Percentiles rank a stretch among this genome's conserved stretches.
Conservation (phyloP, 331 rosid species). For the Acacia pycnantha region DNA sequence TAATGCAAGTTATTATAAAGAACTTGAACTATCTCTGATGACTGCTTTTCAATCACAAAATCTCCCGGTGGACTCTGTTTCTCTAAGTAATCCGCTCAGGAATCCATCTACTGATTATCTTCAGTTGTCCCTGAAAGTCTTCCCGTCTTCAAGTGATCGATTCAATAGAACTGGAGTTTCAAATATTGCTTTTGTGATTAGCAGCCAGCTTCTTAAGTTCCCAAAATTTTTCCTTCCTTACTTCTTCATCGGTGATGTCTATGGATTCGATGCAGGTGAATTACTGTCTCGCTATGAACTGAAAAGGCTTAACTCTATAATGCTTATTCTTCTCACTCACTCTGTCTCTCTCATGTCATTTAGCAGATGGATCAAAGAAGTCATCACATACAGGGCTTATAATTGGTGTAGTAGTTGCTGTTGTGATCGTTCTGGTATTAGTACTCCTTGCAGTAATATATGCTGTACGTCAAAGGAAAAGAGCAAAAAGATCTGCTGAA, state of each 20-base stretch:
- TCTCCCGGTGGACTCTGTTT: constrained; percentile 60
- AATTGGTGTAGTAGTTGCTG: constrained; percentile 43
- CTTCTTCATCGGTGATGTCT: constrained; percentile 27
- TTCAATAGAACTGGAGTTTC: constrained; percentile 56
- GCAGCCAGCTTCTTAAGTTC: constrained; percentile 51
- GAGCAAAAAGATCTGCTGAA: constrained; percentile 30
- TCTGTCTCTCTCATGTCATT: neutral
- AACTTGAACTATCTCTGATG: constrained; percentile 33
- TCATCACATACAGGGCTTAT: constrained; percentile 30
- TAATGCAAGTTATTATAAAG: constrained; percentile 26
- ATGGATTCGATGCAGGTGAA: constrained; percentile 37
- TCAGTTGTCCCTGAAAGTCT: constrained; percentile 39
- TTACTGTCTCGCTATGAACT: constrained; percentile 13
- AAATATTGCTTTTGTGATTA: constrained; percentile 46
- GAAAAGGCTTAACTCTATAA: neutral
- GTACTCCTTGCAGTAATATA: constrained; percentile 39
- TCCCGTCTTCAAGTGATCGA: constrained; percentile 49
- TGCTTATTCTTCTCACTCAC: constrained; percentile 26
- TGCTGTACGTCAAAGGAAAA: constrained; percentile 38
- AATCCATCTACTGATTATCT: constrained; percentile 38
- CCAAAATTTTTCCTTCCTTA: constrained; percentile 57
- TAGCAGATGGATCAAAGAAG: constrained; percentile 33
- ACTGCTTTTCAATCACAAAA: constrained; percentile 11
- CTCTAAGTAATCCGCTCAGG: constrained; percentile 46
- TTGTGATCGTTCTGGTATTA: constrained; percentile 33